A percentile compares a stretch with the other conserved stretches of the same genome.
Conservation (phyloP, 2,329 filamentous ascomycete genomes). For the Tolypocladium pustulatum region DNA sequence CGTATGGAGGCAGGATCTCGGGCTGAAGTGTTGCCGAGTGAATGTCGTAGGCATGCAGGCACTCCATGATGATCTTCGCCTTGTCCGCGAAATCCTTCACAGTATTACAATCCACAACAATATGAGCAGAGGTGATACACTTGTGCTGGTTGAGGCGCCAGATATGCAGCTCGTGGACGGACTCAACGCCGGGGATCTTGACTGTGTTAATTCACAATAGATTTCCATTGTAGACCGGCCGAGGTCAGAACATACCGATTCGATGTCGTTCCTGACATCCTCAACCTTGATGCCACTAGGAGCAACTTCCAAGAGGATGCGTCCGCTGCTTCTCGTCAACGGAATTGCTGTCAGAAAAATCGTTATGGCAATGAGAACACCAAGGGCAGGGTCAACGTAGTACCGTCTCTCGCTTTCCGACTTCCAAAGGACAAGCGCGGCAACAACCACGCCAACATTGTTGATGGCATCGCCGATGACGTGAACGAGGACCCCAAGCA, state of each 20-base stretch:
- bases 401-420: slow-evolving; percentile 44
- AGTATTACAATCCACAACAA: slow-evolving; percentile 49
- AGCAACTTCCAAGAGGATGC: slow-evolving; percentile 57
- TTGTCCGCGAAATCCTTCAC: slow-evolving; percentile 48
- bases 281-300: slow-evolving; percentile 48
- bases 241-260: slow-evolving; percentile 33
- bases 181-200: slow-evolving; percentile 54
- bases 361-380: slow-evolving; percentile 62
- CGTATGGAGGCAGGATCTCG: slow-evolving; percentile 26
- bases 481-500: slow-evolving; percentile 61
- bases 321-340: slow-evolving; percentile 49
- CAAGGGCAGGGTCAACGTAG: slow-evolving; percentile 63
- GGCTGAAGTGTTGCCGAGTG: slow-evolving; percentile 64
- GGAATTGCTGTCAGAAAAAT: slow-evolving; percentile 56
- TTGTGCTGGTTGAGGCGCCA: slow-evolving; percentile 66
- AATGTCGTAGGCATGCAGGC: slow-evolving; percentile 63
- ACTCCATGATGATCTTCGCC: slow-evolving; percentile 53
- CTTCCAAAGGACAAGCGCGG: slow-evolving; percentile 60
- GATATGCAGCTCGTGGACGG: slow-evolving; percentile 63
- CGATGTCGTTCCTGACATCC: slow-evolving; percentile 59
- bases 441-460: slow-evolving; percentile 64
- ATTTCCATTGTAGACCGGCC: neutral
- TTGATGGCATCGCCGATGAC: slow-evolving; percentile 64
- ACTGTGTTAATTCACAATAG: neutral
- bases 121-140: slow-evolving; percentile 57